Evolutionary conservation across 1,284 basidiomycete genomes (phyloP).

Genomic region (Puccinia horiana): DNA sequence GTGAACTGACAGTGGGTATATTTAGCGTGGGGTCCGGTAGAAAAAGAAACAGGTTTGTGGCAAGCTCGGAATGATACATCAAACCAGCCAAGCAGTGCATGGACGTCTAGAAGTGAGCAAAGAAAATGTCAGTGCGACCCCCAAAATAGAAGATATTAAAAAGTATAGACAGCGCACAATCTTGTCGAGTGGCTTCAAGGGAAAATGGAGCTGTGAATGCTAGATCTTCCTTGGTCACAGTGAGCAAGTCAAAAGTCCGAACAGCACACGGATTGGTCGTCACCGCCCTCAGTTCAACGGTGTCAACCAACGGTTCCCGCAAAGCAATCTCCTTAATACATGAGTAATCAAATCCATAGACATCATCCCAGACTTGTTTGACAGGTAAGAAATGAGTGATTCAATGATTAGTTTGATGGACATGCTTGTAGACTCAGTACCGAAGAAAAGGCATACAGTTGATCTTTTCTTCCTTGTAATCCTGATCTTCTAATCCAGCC

Average conservation of each 20-base stretch:
- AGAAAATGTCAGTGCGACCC: slow-evolving; percentile 27
- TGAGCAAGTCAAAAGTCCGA: slow-evolving; percentile 84
- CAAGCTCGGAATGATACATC: slow-evolving; percentile 94
- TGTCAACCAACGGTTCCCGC: slow-evolving; percentile 94
- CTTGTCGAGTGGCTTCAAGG: slow-evolving; percentile 81
- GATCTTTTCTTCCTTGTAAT: slow-evolving; percentile 99
- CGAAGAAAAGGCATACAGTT: slow-evolving; percentile 69
- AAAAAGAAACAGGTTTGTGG: slow-evolving; percentile 93
- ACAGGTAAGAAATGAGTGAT: no score
- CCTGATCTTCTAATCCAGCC: slow-evolving; percentile 97
- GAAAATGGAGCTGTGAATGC: slow-evolving; percentile 79
- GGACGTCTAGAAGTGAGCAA: slow-evolving; percentile 68
- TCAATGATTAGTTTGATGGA: background rate
- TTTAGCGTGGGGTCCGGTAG: slow-evolving; percentile 90
- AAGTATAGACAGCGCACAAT: slow-evolving; percentile 67
- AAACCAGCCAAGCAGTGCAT: slow-evolving; percentile 99
- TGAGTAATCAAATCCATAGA: slow-evolving; percentile 99
- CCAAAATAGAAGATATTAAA: slow-evolving; percentile 16
- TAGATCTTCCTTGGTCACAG: slow-evolving; percentile 92
- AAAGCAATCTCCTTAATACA: slow-evolving; percentile 99
- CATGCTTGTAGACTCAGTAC: background rate
- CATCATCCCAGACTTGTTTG: slow-evolving; percentile 91
- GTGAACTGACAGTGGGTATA: slow-evolving; percentile 51
- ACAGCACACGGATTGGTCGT: slow-evolving; percentile 78
- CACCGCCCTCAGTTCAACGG: slow-evolving; percentile 88